Evolutionary conservation across 805 yeast species (phyloP), one percentile per base, ranked within the genome.

Genomic region (Wickerhamomyces strasburgensis): DNA sequence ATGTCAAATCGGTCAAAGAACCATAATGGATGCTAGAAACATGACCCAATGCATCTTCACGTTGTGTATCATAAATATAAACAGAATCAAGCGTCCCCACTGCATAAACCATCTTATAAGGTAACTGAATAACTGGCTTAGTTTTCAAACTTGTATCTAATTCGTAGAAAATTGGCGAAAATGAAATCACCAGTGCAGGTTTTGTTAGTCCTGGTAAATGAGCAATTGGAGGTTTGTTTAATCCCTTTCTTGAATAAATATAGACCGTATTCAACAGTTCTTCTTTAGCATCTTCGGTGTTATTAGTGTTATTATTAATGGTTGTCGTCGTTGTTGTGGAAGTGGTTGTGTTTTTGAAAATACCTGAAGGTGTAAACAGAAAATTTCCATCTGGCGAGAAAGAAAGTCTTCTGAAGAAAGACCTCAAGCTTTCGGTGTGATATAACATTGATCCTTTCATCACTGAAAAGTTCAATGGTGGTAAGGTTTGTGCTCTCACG

Each of bases 371-470:
- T 0, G 94, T 75, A 19, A 90, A 61, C 23, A 93, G 62, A 27
- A 93, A 57, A 38, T 71, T 68, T 1, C 99, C 99, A 59, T 94
- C 97, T 0, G 96, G 95, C 0, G 96, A 83, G 54, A 90, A 87
- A 1, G 81, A 61, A 38, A 90, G 67, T 42, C 98, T 65, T 43
- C 99, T 69, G 65, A 93, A 93, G 54, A 93, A 93, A 1, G 96
- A 84, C 38, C 87, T 87, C 24, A 90, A 69, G 0, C 95, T 79
- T 52, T 90, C 98, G 43, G 88, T 79, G 53, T 88, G 93, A 51
- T 84, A 87, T 5, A 86, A 55, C 52, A 65, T 65, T 4, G 68
- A 58, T n/a, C 58, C 60, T 40, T 64, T 69, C 14, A 51, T 27
- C 28, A 35, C 46, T 3, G 43, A 39, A 29, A 47, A 47, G 37